phyloP scores from a whole-genome alignment of 1,139 yeast species.

The Taphrina pruni region DNA sequence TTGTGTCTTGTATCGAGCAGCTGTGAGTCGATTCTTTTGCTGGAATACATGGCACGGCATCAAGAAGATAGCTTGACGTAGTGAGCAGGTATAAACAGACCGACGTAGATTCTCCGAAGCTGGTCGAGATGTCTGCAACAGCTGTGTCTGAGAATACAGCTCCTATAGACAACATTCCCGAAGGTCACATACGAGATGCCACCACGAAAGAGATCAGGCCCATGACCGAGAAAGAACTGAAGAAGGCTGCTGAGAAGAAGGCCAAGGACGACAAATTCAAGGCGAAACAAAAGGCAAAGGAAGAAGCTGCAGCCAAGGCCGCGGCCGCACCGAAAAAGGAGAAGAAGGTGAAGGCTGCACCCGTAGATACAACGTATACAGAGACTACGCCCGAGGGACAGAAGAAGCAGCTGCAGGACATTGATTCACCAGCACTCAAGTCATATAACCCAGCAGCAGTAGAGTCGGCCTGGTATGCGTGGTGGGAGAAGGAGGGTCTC shows the following conservation, averaged over 20 bases:
- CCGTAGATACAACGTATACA: conserved; percentile 59
- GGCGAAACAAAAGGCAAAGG: conserved; percentile 88
- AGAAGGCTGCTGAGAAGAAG: conserved; percentile 94
- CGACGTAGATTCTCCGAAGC: neutral
- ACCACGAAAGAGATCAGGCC: conserved; percentile 37
- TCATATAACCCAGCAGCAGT: conserved; percentile 92
- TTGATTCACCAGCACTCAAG: conserved; percentile 91
- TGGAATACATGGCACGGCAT: too few species aligned
- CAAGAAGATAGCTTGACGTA: neutral
- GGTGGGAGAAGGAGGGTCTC: conserved; percentile 92
- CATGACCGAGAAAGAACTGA: conserved; percentile 54
- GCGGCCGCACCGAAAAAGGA: conserved; percentile 54
- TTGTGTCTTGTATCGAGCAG: neutral
- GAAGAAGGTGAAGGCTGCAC: conserved; percentile 76
- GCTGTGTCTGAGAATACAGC: conserved; percentile 35
- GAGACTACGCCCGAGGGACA: conserved; percentile 88
- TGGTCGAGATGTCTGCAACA: conserved; percentile 26
- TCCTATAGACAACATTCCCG: conserved; percentile 28
- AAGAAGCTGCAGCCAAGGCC: conserved; percentile 55
- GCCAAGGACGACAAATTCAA: conserved; percentile 93
- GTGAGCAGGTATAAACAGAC: neutral
- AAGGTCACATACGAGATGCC: conserved; percentile 36
- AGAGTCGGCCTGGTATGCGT: conserved; percentile 95
- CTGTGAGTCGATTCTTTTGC: neutral
- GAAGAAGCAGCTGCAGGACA: conserved; percentile 78